These are phyloP conservation scores for Actinomucor elegans DNA, from an alignment of 371 early-diverging fungal genomes.

Conservation along the genomic window DNA sequence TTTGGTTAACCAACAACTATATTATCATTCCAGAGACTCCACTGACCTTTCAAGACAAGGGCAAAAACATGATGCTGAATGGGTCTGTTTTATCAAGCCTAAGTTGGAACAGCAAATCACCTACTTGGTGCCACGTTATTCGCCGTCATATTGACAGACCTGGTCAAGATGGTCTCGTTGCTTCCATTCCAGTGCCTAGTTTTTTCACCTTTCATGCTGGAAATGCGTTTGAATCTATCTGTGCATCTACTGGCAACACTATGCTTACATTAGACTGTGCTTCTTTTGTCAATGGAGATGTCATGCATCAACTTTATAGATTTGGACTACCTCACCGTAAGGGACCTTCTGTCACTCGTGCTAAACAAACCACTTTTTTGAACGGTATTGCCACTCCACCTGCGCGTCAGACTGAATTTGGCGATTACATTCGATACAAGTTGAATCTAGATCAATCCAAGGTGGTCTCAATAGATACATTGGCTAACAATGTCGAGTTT, in stretches of 20 bases:
- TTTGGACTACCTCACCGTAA: constrained; percentile 27
- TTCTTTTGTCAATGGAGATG: constrained; percentile 30
- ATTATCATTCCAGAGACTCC: constrained; percentile 56
- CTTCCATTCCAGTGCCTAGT: constrained; percentile 43
- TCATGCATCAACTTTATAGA: constrained; percentile 32
- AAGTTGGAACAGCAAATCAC: constrained; percentile 33
- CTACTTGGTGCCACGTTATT: constrained; percentile 51
- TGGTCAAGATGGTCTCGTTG: constrained; percentile 33
- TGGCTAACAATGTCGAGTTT: constrained; percentile 50
- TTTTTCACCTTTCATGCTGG: constrained; percentile 57
- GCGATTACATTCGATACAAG: constrained; percentile 27
- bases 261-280: constrained; percentile 31
- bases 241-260: constrained; percentile 21
- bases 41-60: constrained; percentile 36
- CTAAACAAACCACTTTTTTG: background rate
- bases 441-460: constrained; percentile 15
- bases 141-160: constrained; percentile 32
- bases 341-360: background rate
- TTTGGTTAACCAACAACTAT: constrained; percentile 54
- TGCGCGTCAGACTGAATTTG: constrained; percentile 26
- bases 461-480: constrained; percentile 17
- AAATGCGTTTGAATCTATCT: constrained; percentile 50
- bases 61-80: constrained; percentile 42
- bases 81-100: constrained; percentile 43
- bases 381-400: constrained; percentile 24